These are phyloP conservation scores for Nemania sp. DNA, from an alignment of 2,329 filamentous ascomycete species.

Conservation along the genomic window DNA sequence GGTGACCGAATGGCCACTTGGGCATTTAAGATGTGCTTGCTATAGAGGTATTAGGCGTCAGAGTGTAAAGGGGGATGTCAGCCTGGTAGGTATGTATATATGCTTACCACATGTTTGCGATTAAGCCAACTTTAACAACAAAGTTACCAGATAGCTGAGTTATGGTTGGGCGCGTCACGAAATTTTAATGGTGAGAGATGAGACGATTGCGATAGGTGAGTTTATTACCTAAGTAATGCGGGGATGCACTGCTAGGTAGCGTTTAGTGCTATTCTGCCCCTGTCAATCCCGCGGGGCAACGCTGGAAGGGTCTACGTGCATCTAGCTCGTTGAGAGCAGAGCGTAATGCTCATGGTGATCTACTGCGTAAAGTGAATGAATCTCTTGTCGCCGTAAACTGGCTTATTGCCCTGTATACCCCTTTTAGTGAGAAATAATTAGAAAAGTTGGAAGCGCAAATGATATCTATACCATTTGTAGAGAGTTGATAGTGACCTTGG, in stretches of 20 bases:
- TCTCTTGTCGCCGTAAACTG: neutral
- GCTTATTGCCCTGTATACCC: neutral
- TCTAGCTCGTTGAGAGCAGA: too few relatives aligned
- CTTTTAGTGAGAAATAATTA: too few relatives aligned
- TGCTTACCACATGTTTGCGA: slow-evolving; percentile 39
- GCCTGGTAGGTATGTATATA: neutral
- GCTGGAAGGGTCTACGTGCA: slow-evolving; percentile 10
- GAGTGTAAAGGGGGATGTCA: neutral
- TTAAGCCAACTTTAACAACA: neutral
- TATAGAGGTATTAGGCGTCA: slow-evolving; percentile 26
- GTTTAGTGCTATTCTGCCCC: slow-evolving; percentile 15
- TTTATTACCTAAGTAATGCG: slow-evolving; percentile 15
- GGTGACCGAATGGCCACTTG: slow-evolving; percentile 96
- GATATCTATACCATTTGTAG: too few relatives aligned
- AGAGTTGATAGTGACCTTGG: too few relatives aligned
- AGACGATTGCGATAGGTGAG: neutral
- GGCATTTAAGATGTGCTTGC: slow-evolving; percentile 98
- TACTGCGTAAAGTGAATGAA: too few relatives aligned
- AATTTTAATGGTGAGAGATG: slow-evolving; percentile 29
- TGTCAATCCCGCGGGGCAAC: slow-evolving; percentile 1
- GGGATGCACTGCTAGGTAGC: slow-evolving; percentile 22
- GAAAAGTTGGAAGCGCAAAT: too few relatives aligned
- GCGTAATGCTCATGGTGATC: neutral
- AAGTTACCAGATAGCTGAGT: neutral
- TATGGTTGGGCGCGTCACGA: slow-evolving; percentile 34